Evolutionary conservation across 176 grass and related monocot species (phyloP), one percentile per base, ranked within the genome.

Genomic region (Raddia guianensis): DNA sequence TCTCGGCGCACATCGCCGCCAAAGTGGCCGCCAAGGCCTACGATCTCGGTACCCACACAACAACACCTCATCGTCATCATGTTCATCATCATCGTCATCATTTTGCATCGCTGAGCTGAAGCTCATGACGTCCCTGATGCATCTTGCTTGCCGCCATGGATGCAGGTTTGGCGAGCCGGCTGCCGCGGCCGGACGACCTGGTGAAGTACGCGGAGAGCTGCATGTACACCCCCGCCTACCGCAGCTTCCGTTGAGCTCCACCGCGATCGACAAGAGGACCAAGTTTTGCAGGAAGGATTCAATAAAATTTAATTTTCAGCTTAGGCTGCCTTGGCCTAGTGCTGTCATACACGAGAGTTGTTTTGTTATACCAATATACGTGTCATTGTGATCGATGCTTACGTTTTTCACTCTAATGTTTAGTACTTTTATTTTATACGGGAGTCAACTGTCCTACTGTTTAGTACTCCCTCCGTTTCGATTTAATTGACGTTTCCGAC

Each of bases 201-300:
- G 84, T 90, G 78, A 90, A 95, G 77, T 93, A 95, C 65, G 92
- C 96, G 3, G 78, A 93, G 92, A 98, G 92, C 65, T 95, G 90
- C 90, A 98, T 95, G 90, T 95, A 98, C 90, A 91, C 88, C 55
- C 96, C 92, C 9, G 5, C 71, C 34, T 98, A 98, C 84, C 92
- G 88, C 81, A 89, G 46, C 70, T 95, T 93, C 84, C 62, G 92
- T 64, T 84, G 55, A 90, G 18, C 46, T 18, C 13, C 0, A 42
- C 10, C 68, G 7, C 40, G 51, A 27, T 27, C 27, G 27, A 27
- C 1, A 27, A 27, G 27, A 3, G 12, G 51, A 43, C 14, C 27
- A 54, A 82, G 74, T 64, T 68, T 80, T 69, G 65, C 77, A 56
- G 20, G 49, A n/a, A 33, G 8, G 21, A 57, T 9, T 1, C 44